Base-by-base conservation (phyloP, 2,329 filamentous ascomycete genomes). In the Apiospora marii region DNA sequence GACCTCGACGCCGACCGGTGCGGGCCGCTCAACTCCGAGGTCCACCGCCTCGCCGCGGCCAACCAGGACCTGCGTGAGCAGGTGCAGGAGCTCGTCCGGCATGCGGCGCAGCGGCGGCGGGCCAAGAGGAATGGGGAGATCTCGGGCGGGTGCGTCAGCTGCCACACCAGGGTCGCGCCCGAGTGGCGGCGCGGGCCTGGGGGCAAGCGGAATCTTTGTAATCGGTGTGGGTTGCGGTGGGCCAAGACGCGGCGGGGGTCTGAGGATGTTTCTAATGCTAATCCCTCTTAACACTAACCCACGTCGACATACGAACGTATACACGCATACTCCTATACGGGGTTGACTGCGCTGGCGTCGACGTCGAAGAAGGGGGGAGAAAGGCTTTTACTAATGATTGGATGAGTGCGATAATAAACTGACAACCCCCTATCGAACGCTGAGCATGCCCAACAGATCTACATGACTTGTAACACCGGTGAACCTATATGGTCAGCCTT, bases 121-220 rank as follows among this genome's bases (percentile, higher is more conserved):
- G 41, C 13, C 12, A 34, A 49, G 37, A 27, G 16, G 13, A 22
- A 34, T 2, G 46, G 41, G 27, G 46, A 30, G 1, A 46, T 22
- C 2, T 10, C 61, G 14, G 67, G 94, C 74, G 93, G 95, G 80
- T 98, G 95, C 78, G 93, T 92, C 69, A 96, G 96, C 81, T 98
- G 95, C 78, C 93, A 96, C 78, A 97, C 93, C 1, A 87, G 91
- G 74, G 92, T 92, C 69, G 97, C 95, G 4, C 95, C 95, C 0
- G 95, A 98, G 84, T 98, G 95, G 95, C 89, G 95, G 75, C 87
- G 95, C 78, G 95, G 95, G 22, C 95, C 95, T 0, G 96, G 94
- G 79, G 95, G 95, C 6, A 93, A 96, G 78, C 89, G 95, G 76
- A 94, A 98, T 84, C 84, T 98, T 41, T 98, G 95, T 82, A 98